These are phyloP conservation scores for Trypanosoma congolense DNA, from an alignment of 208 protist genomes.

Conservation along the genomic window DNA sequence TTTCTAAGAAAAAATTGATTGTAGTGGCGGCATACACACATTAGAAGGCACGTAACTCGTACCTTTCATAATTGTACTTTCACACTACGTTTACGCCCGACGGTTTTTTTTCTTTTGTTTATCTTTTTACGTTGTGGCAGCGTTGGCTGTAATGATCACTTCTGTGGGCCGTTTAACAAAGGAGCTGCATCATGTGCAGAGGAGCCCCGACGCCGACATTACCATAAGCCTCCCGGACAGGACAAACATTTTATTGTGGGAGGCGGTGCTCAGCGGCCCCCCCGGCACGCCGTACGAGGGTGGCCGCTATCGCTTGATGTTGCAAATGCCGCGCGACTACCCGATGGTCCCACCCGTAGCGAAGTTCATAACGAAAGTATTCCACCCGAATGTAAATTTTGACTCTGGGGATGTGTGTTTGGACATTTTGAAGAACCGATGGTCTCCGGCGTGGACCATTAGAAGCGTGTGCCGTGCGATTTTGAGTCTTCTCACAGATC, in stretches of 20 bases:
- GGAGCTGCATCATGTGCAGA: conserved; percentile 48
- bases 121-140: too few relatives aligned
- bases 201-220: conserved; percentile 46
- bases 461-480: conserved; percentile 82
- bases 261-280: conserved; percentile 63
- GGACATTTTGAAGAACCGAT: conserved; percentile 87
- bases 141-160: conserved; percentile 27
- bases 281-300: conserved; percentile 76
- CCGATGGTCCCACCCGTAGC: conserved; percentile 80
- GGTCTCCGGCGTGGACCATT: conserved; percentile 90
- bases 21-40: too few relatives aligned
- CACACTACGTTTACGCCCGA: too few relatives aligned
- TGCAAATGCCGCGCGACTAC: conserved; percentile 79
- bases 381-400: conserved; percentile 91
- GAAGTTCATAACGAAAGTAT: conserved; percentile 79
- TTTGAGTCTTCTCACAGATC: conserved; percentile 65
- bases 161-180: conserved; percentile 46
- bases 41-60: too few relatives aligned
- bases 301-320: conserved; percentile 53
- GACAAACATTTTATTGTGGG: conserved; percentile 51
- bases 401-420: conserved; percentile 81
- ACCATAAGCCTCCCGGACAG: conserved; percentile 35
- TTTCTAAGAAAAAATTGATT: too few relatives aligned
- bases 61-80: too few relatives aligned
- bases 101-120: not conserved